phyloP scores from a whole-genome alignment of 176 grass and related monocot species.

The Ananas comosus region DNA sequence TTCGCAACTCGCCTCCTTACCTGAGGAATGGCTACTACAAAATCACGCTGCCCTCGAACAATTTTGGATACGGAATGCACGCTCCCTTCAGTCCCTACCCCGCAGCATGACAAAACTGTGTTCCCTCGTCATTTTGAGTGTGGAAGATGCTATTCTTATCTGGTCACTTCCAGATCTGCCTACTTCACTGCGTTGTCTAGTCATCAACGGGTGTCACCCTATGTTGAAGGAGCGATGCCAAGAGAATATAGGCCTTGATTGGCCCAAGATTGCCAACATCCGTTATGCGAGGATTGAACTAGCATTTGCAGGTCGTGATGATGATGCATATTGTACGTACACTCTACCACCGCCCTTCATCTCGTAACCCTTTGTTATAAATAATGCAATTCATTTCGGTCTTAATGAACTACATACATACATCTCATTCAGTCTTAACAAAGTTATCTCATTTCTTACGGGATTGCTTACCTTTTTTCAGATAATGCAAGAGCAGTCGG shows the following conservation, averaged over 20 bases:
- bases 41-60: neutral
- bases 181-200: neutral
- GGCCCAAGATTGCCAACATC: neutral
- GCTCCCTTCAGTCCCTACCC: neutral
- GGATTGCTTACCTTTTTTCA: no score
- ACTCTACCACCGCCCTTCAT: no score
- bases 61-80: neutral
- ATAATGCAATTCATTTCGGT: no score
- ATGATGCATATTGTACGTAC: no score
- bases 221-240: neutral
- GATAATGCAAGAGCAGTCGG: no score
- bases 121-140: neutral
- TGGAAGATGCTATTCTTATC: neutral
- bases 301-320: no score
- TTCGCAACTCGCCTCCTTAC: neutral
- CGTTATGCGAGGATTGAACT: neutral
- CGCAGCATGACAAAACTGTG: neutral
- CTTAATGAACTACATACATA: no score
- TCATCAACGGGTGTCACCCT: neutral
- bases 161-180: neutral
- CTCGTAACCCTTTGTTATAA: no score
- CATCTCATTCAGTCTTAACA: no score
- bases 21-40: neutral
- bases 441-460: no score
- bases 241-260: neutral